Conservation (phyloP, 2,329 filamentous ascomycete genomes). For the Harringtonia aguacate region DNA sequence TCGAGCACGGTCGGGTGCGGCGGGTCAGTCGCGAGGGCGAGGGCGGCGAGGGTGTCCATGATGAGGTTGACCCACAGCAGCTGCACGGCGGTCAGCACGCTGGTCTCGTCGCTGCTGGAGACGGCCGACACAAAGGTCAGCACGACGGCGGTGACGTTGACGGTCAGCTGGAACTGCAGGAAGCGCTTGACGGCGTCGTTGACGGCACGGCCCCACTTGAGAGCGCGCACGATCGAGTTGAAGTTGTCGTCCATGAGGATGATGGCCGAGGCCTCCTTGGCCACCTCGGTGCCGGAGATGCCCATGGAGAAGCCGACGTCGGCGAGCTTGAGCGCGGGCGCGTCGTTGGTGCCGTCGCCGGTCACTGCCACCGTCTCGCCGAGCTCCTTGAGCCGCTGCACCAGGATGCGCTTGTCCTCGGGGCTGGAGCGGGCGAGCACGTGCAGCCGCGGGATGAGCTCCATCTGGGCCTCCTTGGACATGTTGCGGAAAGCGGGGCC, state of each 20-base stretch:
- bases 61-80: conserved; percentile 95
- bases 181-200: conserved; percentile 72
- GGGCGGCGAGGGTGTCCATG: conserved; percentile 89
- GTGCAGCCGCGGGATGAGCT: conserved; percentile 57
- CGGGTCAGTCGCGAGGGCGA: conserved; percentile 85
- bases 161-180: conserved; percentile 67
- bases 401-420: conserved; percentile 65
- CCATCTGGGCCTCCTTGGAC: conserved; percentile 51
- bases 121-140: conserved; percentile 85
- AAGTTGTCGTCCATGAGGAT: conserved; percentile 87
- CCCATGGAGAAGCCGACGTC: conserved; percentile 84
- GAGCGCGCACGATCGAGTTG: conserved; percentile 72
- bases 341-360: conserved; percentile 76
- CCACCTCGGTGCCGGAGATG: conserved; percentile 72
- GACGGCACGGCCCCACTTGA: conserved; percentile 70
- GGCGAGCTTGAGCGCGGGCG: conserved; percentile 68
- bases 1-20: conserved; percentile 71
- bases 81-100: conserved; percentile 80
- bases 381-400: conserved; percentile 59
- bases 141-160: conserved; percentile 84
- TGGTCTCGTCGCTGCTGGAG: conserved; percentile 53
- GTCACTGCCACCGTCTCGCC: conserved; percentile 74
- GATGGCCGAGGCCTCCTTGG: conserved; percentile 76
- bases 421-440: conserved; percentile 66
- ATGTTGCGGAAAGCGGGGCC: conserved; percentile 69